A percentile compares a stretch with the other conserved stretches of the same genome.
Evolutionary conservation across 1,284 basidiomycete genomes (phyloP).

Genomic region (Microstroma glucosiphilum): DNA sequence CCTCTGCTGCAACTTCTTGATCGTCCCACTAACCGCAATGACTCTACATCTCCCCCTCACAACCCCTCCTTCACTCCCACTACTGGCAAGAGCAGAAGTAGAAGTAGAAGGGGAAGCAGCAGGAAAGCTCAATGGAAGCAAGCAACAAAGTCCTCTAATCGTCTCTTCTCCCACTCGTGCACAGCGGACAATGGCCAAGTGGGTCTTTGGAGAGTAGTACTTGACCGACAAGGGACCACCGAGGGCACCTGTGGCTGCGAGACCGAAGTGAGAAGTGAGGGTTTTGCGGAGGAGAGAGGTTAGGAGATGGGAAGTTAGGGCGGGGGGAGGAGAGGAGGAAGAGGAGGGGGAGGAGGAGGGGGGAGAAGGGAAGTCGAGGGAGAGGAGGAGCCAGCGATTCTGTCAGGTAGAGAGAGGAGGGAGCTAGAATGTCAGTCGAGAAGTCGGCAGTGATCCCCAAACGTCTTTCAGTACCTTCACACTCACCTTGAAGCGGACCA

Average conservation of each 20-base stretch:
- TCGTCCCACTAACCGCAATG: background rate
- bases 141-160: background rate
- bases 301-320: background rate
- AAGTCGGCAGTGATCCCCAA: no score
- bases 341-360: background rate
- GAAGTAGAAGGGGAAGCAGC: no score
- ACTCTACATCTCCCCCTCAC: background rate
- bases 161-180: background rate
- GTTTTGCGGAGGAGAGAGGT: constrained; percentile 5
- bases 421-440: background rate
- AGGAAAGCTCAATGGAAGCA: background rate
- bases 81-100: no score
- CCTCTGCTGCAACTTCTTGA: constrained; percentile 6
- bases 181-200: background rate
- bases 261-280: background rate
- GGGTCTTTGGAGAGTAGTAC: background rate
- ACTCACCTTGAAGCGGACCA: constrained; percentile 4
- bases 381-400: constrained; percentile 4
- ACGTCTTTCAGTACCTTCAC: no score
- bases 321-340: background rate
- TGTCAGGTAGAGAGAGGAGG: background rate
- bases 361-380: background rate
- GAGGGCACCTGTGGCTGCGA: background rate
- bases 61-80: background rate
- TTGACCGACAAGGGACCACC: background rate